Conservation (phyloP, 2,329 filamentous ascomycete genomes). For the Colletotrichum gloeosporioides region DNA sequence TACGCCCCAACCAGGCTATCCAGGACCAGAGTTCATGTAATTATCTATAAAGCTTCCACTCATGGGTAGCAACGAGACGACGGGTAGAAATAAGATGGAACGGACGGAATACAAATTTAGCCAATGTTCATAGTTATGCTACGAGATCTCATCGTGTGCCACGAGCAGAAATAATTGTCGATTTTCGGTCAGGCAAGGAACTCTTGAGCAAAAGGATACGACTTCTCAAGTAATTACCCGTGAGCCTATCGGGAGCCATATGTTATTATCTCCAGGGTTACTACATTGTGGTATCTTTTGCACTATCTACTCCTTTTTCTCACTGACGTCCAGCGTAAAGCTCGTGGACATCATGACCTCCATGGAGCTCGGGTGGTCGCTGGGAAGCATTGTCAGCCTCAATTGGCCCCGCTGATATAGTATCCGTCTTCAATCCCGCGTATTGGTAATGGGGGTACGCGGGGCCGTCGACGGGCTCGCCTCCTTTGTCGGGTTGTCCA, state of each 20-base stretch:
- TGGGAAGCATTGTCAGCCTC: neutral
- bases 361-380: fast-evolving
- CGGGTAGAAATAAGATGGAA: too few species aligned
- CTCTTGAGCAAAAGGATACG: too few species aligned
- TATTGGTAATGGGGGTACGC: neutral
- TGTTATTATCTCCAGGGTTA: neutral
- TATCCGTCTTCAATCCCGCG: neutral
- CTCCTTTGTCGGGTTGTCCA: neutral
- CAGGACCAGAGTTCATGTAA: too few species aligned
- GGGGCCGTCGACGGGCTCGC: neutral
- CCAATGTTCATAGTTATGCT: too few species aligned
- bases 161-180: too few species aligned
- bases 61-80: too few species aligned
- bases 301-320: neutral
- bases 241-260: neutral
- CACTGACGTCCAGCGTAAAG: neutral
- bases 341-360: neutral
- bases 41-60: too few species aligned
- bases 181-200: too few species aligned
- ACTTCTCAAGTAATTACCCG: too few species aligned
- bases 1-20: too few species aligned
- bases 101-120: too few species aligned
- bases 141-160: too few species aligned
- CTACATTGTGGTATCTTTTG: neutral
- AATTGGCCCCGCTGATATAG: neutral